Conservation (phyloP, 2,329 filamentous ascomycete genomes). For the Hypoxylon sp. region DNA sequence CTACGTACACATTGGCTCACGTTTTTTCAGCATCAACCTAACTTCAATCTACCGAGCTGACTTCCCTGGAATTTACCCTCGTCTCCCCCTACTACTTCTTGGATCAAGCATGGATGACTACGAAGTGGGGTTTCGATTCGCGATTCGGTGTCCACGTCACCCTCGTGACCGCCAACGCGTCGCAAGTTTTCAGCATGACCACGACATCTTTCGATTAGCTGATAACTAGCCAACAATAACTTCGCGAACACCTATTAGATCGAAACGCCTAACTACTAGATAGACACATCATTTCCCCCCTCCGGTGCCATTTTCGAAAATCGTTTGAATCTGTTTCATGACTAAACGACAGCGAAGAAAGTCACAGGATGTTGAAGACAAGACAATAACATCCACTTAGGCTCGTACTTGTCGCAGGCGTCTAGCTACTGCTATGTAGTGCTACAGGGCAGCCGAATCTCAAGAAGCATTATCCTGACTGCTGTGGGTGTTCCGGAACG, state of each 20-base stretch:
- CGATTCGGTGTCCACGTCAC: constrained; percentile 42
- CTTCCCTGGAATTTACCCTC: background rate
- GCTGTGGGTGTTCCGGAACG: background rate
- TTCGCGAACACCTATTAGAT: background rate
- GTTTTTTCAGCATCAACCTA: background rate
- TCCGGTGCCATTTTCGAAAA: background rate
- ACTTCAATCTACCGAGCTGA: background rate
- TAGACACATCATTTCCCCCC: background rate
- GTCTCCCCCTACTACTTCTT: constrained; percentile 2
- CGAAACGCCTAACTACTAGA: background rate
- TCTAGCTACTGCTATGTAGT: background rate
- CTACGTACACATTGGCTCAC: constrained; percentile 4
- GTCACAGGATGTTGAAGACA: background rate
- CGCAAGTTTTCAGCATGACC: constrained; percentile 26
- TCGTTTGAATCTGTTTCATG: background rate
- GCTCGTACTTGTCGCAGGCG: background rate
- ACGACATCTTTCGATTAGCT: constrained; percentile 26
- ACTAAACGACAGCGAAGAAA: background rate
- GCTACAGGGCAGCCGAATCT: background rate
- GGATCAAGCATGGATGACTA: constrained; percentile 10
- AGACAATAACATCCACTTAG: background rate
- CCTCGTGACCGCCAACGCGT: constrained; percentile 30
- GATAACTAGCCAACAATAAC: constrained; percentile 6
- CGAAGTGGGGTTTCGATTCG: constrained; percentile 38
- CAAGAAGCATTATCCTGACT: background rate